phyloP scores from a whole-genome alignment of 1,284 basidiomycete species.

The Flammula alnicola region DNA sequence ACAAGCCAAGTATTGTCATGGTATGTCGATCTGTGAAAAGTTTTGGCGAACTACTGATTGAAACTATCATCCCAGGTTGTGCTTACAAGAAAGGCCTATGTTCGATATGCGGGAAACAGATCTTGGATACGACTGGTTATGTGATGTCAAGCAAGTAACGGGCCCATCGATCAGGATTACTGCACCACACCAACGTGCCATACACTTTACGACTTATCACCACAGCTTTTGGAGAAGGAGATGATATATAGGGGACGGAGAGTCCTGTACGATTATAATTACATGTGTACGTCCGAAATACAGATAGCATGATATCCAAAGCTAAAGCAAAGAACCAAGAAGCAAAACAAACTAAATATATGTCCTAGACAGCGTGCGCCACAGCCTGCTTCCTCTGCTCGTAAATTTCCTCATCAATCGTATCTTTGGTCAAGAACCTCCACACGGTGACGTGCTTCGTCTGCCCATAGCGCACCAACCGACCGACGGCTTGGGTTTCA shows the following conservation, averaged over 20 bases:
- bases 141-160: constrained; percentile 81
- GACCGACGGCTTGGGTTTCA: constrained; percentile 91
- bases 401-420: constrained; percentile 86
- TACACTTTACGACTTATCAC: too few species aligned
- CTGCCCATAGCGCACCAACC: constrained; percentile 88
- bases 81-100: constrained; percentile 85
- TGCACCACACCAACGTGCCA: too few species aligned
- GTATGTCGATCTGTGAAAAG: constrained; percentile 42
- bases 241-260: not conserved
- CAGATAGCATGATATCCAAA: constrained; percentile 18
- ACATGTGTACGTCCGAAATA: constrained; percentile 23
- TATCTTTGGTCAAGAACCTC: constrained; percentile 81
- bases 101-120: constrained; percentile 82
- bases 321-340: constrained; percentile 19
- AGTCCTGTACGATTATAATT: constrained; percentile 24
- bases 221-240: not conserved
- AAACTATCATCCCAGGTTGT: constrained; percentile 56
- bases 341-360: constrained; percentile 4
- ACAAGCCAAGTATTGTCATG: constrained; percentile 86
- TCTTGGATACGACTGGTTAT: constrained; percentile 81
- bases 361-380: constrained; percentile 18
- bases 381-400: constrained; percentile 42
- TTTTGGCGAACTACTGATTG: constrained; percentile 15
- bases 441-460: constrained; percentile 80
- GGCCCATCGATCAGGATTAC: too few species aligned